These are phyloP conservation scores for Malassezia slooffiae DNA, from an alignment of 1,284 basidiomycete genomes.

Conservation along the genomic window DNA sequence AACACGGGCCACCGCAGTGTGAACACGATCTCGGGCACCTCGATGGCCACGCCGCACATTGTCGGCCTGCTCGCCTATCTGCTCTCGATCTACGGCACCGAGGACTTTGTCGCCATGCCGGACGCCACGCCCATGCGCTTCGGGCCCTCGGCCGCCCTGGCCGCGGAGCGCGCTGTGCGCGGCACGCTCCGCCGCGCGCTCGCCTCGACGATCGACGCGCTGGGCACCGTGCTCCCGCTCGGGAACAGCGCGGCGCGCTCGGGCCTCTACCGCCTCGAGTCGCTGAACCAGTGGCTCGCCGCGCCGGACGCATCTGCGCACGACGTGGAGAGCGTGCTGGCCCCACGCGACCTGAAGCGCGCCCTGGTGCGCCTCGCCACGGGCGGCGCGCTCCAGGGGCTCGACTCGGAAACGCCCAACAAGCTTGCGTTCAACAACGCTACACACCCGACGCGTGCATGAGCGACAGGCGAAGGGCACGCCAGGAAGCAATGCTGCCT, in stretches of 20 bases:
- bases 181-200: constrained; percentile 23
- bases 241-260: too few species aligned
- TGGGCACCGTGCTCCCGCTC: too few species aligned
- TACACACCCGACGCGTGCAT: too few species aligned
- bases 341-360: constrained; percentile 61
- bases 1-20: constrained; percentile 50
- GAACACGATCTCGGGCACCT: constrained; percentile 60
- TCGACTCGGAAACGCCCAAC: constrained; percentile 39
- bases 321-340: constrained; percentile 49
- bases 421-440: constrained; percentile 46
- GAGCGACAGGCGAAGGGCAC: too few species aligned
- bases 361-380: constrained; percentile 59
- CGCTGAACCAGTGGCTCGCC: background rate
- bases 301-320: background rate
- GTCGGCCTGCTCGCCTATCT: constrained; percentile 50
- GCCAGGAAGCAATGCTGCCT: too few species aligned
- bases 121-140: background rate
- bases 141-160: background rate
- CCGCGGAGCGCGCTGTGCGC: constrained; percentile 15
- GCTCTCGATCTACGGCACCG: constrained; percentile 54
- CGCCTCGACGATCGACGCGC: constrained; percentile 27
- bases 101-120: constrained; percentile 22
- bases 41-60: constrained; percentile 55
- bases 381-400: constrained; percentile 50
- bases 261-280: background rate